Conservation (phyloP, 768 basidiomycete species). For the Amanita fuliginea region DNA sequence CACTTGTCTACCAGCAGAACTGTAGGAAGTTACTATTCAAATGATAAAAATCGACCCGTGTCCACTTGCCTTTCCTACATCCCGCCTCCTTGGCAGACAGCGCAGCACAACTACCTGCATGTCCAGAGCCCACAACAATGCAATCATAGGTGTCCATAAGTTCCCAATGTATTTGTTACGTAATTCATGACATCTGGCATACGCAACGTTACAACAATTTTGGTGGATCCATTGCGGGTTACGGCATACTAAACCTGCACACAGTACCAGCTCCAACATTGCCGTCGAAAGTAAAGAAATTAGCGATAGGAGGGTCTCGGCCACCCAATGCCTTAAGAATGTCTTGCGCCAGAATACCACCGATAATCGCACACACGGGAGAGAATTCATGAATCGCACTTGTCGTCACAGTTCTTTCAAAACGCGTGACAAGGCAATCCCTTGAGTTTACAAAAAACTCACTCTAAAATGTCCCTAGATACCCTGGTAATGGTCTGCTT, state of each 20-base stretch:
- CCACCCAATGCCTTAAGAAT: slow-evolving; percentile 85
- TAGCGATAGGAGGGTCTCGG: slow-evolving; percentile 87
- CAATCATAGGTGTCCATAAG: slow-evolving; percentile 30
- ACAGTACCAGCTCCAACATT: slow-evolving; percentile 68
- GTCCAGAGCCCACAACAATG: slow-evolving; percentile 54
- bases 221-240: no score
- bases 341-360: slow-evolving; percentile 92
- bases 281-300: slow-evolving; percentile 86
- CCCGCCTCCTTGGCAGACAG: slow-evolving; percentile 49
- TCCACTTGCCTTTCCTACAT: slow-evolving; percentile 31
- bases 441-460: slow-evolving; percentile 9
- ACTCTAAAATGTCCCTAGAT: slow-evolving; percentile 59
- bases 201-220: no score
- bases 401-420: slow-evolving; percentile 47
- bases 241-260: slow-evolving; percentile 40
- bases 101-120: slow-evolving; percentile 59
- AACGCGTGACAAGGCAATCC: slow-evolving; percentile 5
- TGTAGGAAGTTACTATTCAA: slow-evolving; percentile 5
- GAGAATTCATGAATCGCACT: slow-evolving; percentile 83
- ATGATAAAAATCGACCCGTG: no score
- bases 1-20: slow-evolving; percentile 61
- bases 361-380: slow-evolving; percentile 89
- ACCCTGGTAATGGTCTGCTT: slow-evolving; percentile 48
- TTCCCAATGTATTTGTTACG: neutral
- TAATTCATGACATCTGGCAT: no score